Evolutionary conservation across 108 stramenopile species (phyloP).

Genomic region (Skeletonema potamos): DNA sequence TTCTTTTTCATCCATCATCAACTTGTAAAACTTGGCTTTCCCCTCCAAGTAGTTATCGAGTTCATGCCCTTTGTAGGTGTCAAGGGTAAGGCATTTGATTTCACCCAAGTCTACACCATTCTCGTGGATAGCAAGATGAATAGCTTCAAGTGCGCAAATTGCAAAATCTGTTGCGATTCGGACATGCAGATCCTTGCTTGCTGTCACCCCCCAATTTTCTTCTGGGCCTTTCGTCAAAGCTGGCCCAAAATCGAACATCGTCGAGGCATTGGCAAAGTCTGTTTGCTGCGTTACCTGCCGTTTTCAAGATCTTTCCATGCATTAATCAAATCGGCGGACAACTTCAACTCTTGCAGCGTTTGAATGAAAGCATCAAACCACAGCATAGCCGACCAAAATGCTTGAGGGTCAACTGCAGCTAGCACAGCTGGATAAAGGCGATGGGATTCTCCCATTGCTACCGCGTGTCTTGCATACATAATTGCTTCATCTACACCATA

Average conservation of each 20-base stretch:
- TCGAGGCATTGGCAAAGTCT: not conserved
- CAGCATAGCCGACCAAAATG: constrained; percentile 19
- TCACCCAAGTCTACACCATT: not conserved
- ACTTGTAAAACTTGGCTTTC: not conserved
- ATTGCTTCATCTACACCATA: constrained; percentile 26
- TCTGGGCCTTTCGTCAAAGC: not conserved
- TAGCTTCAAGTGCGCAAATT: not conserved
- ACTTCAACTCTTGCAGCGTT: constrained; percentile 1
- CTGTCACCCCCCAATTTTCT: not conserved
- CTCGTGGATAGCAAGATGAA: not conserved
- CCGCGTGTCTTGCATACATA: constrained; percentile 18
- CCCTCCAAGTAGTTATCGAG: not conserved
- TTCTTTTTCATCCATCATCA: not conserved
- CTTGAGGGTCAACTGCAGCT: constrained; percentile 22
- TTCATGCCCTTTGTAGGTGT: not conserved
- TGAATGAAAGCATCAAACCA: constrained; percentile 14
- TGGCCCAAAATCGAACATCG: constrained; percentile 1
- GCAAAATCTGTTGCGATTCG: constrained; percentile 1
- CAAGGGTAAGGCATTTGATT: not conserved
- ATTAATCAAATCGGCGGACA: not conserved
- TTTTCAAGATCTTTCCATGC: not conserved
- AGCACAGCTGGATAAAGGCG: constrained; percentile 12
- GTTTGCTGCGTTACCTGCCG: not conserved
- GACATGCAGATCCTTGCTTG: not conserved
- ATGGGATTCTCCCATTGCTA: constrained; percentile 14